Percentiles rank a stretch among this genome's conserved stretches.
phyloP scores from a whole-genome alignment of 352 stramenopile species.

The Phytophthora sansomeana region DNA sequence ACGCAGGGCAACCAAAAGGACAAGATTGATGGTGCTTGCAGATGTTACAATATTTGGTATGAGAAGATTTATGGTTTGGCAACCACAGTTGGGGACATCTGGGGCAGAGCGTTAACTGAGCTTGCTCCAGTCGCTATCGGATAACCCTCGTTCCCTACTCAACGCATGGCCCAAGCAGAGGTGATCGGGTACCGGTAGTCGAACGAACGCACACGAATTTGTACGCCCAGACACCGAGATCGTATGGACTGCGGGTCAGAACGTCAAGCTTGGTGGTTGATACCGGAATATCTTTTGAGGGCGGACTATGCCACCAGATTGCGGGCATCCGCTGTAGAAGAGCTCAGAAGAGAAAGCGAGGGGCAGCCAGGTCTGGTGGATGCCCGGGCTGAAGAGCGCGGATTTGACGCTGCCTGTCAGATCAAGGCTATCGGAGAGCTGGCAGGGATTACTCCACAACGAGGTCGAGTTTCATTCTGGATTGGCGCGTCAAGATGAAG shows the following conservation, averaged over 20 bases:
- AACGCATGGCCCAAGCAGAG: neutral
- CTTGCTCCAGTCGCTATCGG: neutral
- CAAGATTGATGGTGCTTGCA: too few species aligned
- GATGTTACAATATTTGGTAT: neutral
- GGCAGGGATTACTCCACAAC: constrained; percentile 1
- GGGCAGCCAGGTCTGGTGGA: constrained; percentile 16
- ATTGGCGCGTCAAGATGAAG: too few species aligned
- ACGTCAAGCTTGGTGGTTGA: neutral
- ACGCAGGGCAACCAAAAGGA: constrained; percentile 14
- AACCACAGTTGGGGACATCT: neutral
- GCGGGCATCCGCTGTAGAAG: constrained; percentile 15
- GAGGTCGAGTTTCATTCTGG: too few species aligned
- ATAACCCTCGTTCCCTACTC: neutral
- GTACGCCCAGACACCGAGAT: neutral
- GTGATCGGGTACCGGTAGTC: neutral
- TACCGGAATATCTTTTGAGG: neutral
- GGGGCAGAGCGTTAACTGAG: neutral
- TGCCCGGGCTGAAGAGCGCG: constrained; percentile 1
- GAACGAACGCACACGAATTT: constrained; percentile 9
- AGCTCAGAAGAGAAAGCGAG: constrained; percentile 6
- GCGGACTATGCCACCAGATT: constrained; percentile 8
- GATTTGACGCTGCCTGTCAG: constrained; percentile 12
- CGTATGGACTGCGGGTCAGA: constrained; percentile 8
- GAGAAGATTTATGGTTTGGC: too few species aligned
- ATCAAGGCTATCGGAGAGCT: neutral